Base-by-base conservation (phyloP, 768 basidiomycete genomes). In the Tylopilus vinaceipallidus region DNA sequence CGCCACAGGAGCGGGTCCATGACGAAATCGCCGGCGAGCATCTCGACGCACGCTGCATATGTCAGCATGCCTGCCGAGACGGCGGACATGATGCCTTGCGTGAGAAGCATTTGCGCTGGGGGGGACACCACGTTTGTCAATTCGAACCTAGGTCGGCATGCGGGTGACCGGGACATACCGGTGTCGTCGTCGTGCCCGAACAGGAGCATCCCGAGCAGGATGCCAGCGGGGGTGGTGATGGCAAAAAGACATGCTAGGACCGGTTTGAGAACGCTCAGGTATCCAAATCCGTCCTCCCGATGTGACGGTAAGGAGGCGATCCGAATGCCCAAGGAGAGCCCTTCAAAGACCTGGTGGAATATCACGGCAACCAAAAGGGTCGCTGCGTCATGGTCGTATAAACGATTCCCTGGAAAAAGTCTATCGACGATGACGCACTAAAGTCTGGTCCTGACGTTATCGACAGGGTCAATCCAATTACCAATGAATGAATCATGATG, bases 311-410 rank as follows among this genome's bases (percentile, higher is more conserved):
- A 73, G 3, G 79, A 74, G 2, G 89, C 81, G 61, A 89, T 88
- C 14, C 90, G 80, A 44, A 91, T 87, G 3, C 90, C 90, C 22
- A 92, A 76, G 1, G 89, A 90, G 10, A 92, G 75, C 0, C 89
- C 90, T 59, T 91, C 90, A 56, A 91, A 92, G 10, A 91, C 72
- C 58, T 92, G 90, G 61, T 92, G 91, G 65, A 91, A 91, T 22
- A 81, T 71, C 27, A 91, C 81, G 2, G 88, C 88, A 4, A 84
- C 79, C 12, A 86, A 77, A 2, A 91, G 76, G 0, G 86, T 84
- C 2, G 84, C 88, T 89, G 50, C 3, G 3, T 13, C 1, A 20
- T 13, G 14, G 29, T 24, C 26, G 14, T 7, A 30, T 64, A 14
- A 56, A 23, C 9, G 36, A 47, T 2, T 12, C 34, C 20, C 12